phyloP scores from a whole-genome alignment of 768 basidiomycete species.

The Butyriboletus loyo region DNA sequence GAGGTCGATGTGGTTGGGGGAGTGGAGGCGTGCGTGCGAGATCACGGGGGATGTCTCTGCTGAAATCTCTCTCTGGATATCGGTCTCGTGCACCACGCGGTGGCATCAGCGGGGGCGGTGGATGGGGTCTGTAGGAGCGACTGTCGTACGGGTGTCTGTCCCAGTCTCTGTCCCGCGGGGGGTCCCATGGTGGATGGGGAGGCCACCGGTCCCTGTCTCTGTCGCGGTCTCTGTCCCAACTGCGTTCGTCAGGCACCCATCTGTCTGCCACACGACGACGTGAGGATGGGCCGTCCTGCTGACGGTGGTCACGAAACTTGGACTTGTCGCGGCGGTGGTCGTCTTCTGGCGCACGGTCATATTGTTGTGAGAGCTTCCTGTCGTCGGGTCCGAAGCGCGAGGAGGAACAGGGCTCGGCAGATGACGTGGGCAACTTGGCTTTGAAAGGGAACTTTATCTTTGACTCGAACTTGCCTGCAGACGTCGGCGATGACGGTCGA shows the following conservation, averaged over 20 bases:
- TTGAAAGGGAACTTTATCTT: slow-evolving; percentile 81
- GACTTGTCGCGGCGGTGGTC: slow-evolving; percentile 37
- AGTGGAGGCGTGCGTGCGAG: slow-evolving; percentile 20
- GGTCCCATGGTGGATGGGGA: slow-evolving; percentile 16
- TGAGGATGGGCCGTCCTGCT: slow-evolving; percentile 8
- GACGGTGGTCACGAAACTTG: slow-evolving; percentile 22
- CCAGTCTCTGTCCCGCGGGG: slow-evolving; percentile 23
- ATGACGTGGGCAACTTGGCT: slow-evolving; percentile 23
- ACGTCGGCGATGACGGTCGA: slow-evolving; percentile 32
- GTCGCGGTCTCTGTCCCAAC: slow-evolving; percentile 20
- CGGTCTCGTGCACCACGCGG: slow-evolving; percentile 24
- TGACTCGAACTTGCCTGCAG: slow-evolving; percentile 33
- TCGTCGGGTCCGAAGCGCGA: slow-evolving; percentile 28
- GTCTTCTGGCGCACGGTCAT: slow-evolving; percentile 45
- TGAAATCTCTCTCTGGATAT: slow-evolving; percentile 20
- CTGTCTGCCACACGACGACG: slow-evolving; percentile 22
- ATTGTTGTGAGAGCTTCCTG: slow-evolving; percentile 25
- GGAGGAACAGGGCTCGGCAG: slow-evolving; percentile 32
- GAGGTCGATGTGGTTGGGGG: slow-evolving; percentile 20
- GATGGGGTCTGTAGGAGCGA: slow-evolving; percentile 18
- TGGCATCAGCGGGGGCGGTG: slow-evolving; percentile 3
- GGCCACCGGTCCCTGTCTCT: slow-evolving; percentile 30
- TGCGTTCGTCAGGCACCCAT: slow-evolving; percentile 29
- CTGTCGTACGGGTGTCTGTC: slow-evolving; percentile 20
- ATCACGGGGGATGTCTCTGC: slow-evolving; percentile 24